Base-by-base conservation (phyloP, 2,329 filamentous ascomycete genomes). In the Aspergillus carbonarius region DNA sequence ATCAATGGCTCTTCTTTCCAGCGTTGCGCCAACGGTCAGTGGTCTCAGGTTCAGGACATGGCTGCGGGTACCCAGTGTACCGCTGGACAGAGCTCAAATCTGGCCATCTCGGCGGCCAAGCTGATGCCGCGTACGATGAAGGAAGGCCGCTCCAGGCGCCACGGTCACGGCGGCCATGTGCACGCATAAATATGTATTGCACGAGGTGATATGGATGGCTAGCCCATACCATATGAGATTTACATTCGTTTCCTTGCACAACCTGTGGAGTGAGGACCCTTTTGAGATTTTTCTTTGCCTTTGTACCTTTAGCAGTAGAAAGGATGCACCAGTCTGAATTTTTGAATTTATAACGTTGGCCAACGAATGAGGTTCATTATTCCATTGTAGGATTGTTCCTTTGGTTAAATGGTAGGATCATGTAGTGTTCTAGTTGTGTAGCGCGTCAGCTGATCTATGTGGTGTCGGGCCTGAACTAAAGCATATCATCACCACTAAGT, bases 21-120 rank as follows among this genome's bases (percentile, higher is more conserved):
- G 74, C 84, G 84, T 57, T 88, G 85, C 65, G 85, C 83, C n/a
- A 82, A 78, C 13, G 85, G 85, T 5, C 64, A 71, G 55, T 88
- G 85, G 85, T 80, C 81, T 17, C 67, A 65, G 5, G 61, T 77
- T 39, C 76, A 82, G 59, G 65, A 72, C 35, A 79, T 87, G 78
- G 80, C 85, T 1, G 63, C 76, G 1, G 85, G 85, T 37, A 86
- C 82, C 13, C 72, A 74, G 27, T 88, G 85, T 72, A 75, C 60
- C 7, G 63, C 72, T 17, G 81, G 80, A 25, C 61, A 68, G 55
- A 66, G 63, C 32, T 46, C 53, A 1, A 60, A 70, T 0, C 63
- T 78, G 27, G 55, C 62, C 9, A 60, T 74, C 40, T 60, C 62
- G 8, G 66, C 63, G 12, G 32, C 64, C 18, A 52, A 58, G 30